These are phyloP conservation scores for Flueggea neowawraea DNA, from an alignment of 441 rosid species.

Conservation along the genomic window DNA sequence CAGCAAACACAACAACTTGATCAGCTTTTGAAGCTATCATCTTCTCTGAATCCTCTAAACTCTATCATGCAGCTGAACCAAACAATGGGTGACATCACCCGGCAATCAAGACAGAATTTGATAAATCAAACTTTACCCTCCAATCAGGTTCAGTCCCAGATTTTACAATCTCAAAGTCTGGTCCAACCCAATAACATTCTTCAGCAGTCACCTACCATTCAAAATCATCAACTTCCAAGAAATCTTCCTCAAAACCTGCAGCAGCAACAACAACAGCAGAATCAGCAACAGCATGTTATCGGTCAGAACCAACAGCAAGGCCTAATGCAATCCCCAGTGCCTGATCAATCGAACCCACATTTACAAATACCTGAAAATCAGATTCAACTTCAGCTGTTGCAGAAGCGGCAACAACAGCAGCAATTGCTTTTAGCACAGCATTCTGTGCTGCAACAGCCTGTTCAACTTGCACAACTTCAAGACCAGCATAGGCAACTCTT, in stretches of 20 bases:
- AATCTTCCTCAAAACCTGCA: constrained; percentile 51
- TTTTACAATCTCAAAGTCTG: constrained; percentile 46
- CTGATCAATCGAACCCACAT: constrained; percentile 44
- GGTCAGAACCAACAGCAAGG: constrained; percentile 42
- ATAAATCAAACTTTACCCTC: constrained; percentile 33
- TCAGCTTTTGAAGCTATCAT: constrained; percentile 39
- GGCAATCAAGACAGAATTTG: constrained; percentile 51
- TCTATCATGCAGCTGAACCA: constrained; percentile 39
- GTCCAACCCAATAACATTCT: constrained; percentile 34
- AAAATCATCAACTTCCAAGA: constrained; percentile 37
- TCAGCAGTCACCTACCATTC: constrained; percentile 47
- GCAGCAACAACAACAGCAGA: constrained; percentile 33
- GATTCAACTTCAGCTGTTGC: constrained; percentile 49
- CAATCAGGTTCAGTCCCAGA: constrained; percentile 44
- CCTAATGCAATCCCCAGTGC: constrained; percentile 33
- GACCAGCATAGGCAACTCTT: constrained; percentile 47
- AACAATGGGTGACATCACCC: constrained; percentile 38
- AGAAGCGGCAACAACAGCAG: constrained; percentile 62
- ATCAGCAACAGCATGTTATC: constrained; percentile 37
- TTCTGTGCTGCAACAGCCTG: constrained; percentile 40
- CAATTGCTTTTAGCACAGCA: constrained; percentile 45
- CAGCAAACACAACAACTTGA: constrained; percentile 53
- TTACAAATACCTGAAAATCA: constrained; percentile 46
- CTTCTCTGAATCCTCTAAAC: constrained; percentile 32
- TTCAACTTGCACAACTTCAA: constrained; percentile 39